A percentile compares a stretch with the other conserved stretches of the same genome.
Evolutionary conservation across 2,329 filamentous ascomycete genomes (phyloP).

Genomic region (Monilinia laxa): DNA sequence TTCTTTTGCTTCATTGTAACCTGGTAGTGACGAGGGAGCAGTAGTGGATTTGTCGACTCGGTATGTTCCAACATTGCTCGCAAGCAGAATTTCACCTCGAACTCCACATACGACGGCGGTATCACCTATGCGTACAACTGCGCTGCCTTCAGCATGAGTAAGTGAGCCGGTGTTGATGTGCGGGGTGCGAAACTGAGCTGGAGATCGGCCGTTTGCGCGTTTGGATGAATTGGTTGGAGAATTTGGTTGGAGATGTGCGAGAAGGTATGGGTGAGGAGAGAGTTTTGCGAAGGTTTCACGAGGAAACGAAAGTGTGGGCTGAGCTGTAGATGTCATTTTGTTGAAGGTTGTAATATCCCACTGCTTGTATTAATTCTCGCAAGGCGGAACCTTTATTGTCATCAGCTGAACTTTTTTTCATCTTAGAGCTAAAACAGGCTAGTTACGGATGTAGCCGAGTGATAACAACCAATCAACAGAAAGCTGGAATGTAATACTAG

Average conservation of each 20-base stretch:
- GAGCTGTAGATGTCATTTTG: slow-evolving; percentile 33
- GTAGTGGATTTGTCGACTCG: slow-evolving; percentile 45
- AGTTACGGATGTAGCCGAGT: slow-evolving; percentile 11
- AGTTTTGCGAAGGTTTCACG: slow-evolving; percentile 82
- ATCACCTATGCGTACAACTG: slow-evolving; percentile 83
- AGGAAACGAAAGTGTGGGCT: slow-evolving; percentile 46
- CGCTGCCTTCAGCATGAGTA: slow-evolving; percentile 85
- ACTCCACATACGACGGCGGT: slow-evolving; percentile 95
- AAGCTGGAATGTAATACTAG: neutral
- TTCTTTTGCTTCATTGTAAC: slow-evolving; percentile 51
- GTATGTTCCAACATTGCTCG: slow-evolving; percentile 70
- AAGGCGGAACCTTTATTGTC: slow-evolving; percentile 22
- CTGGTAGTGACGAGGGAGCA: slow-evolving; percentile 40
- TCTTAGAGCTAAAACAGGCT: slow-evolving; percentile 10
- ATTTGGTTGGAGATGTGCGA: slow-evolving; percentile 75
- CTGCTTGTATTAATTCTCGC: slow-evolving; percentile 6
- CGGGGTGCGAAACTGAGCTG: slow-evolving; percentile 68
- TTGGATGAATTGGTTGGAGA: slow-evolving; percentile 53
- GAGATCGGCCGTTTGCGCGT: slow-evolving; percentile 78
- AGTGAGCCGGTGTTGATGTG: slow-evolving; percentile 80
- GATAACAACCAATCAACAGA: neutral
- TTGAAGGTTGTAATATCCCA: slow-evolving; percentile 20
- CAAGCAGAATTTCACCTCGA: slow-evolving; percentile 77
- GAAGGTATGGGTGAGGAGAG: slow-evolving; percentile 83
- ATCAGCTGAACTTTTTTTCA: slow-evolving; percentile 24